Evolutionary conservation across 345 rosid species (phyloP).

Genomic region (Pistacia integerrima): DNA sequence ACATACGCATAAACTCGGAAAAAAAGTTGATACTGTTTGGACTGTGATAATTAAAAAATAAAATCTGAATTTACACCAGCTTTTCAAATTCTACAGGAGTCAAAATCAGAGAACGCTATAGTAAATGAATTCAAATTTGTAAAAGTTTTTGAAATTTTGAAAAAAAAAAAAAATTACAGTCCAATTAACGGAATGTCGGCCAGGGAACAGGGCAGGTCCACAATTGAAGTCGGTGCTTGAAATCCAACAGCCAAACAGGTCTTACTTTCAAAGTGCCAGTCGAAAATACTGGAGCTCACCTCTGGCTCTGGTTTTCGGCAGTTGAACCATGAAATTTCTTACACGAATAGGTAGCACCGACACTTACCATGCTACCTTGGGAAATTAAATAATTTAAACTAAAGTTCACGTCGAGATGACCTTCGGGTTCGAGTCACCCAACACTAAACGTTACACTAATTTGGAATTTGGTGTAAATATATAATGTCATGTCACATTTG

Average conservation of each 20-base stretch:
- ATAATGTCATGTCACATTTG: too few relatives aligned
- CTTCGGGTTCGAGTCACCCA: too few relatives aligned
- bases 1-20: not conserved
- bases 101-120: not conserved
- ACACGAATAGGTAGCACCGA: constrained; percentile 32
- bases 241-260: constrained; percentile 10
- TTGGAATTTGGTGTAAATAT: too few relatives aligned
- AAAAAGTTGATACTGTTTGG: not conserved
- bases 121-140: not conserved
- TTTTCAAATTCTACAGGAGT: too few relatives aligned
- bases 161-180: not conserved
- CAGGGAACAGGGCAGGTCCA: constrained; percentile 37
- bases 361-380: not conserved
- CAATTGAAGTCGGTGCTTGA: constrained; percentile 24
- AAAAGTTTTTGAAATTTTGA: not conserved
- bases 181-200: constrained; percentile 35
- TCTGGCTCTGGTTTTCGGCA: not conserved
- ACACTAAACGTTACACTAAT: too few relatives aligned
- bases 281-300: not conserved
- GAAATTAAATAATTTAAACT: not conserved
- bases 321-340: not conserved
- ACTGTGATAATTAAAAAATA: too few relatives aligned
- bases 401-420: too few relatives aligned
- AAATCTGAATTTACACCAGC: too few relatives aligned
- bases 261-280: not conserved